phyloP scores from a whole-genome alignment of 805 yeast species.

The Brettanomyces sp. region DNA sequence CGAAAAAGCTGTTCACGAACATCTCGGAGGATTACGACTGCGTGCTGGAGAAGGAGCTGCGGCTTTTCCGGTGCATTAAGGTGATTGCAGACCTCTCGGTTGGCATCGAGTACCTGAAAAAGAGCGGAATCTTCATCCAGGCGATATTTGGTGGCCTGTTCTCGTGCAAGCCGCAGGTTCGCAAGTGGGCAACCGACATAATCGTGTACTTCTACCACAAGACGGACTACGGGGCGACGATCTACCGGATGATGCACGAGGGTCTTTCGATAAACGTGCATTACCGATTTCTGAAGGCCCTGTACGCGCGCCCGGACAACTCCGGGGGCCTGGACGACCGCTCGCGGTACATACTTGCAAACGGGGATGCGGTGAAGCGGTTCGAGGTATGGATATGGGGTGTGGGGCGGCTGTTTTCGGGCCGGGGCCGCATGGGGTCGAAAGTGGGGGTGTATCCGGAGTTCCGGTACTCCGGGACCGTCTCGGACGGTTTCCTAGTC shows the following conservation, averaged over 20 bases:
- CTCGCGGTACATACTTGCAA: conserved; percentile 17
- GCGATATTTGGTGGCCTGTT: conserved; percentile 72
- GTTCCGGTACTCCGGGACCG: conserved; percentile 42
- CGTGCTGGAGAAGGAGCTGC: conserved; percentile 57
- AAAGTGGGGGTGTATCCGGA: conserved; percentile 90
- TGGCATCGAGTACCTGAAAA: conserved; percentile 61
- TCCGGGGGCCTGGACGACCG: conserved; percentile 16
- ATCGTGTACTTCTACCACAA: conserved; percentile 41
- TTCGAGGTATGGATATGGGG: conserved; percentile 29
- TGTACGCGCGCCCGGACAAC: conserved; percentile 9
- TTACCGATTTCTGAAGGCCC: conserved; percentile 18
- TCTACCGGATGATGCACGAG: conserved; percentile 19
- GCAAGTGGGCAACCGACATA: conserved; percentile 79
- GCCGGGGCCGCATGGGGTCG: conserved; percentile 85
- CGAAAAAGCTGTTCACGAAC: conserved; percentile 18
- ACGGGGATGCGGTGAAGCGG: conserved; percentile 17
- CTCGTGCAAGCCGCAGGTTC: conserved; percentile 70
- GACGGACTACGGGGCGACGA: conserved; percentile 12
- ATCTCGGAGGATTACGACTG: conserved; percentile 23
- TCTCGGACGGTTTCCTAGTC: conserved; percentile 51
- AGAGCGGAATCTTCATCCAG: conserved; percentile 45
- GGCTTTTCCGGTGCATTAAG: conserved; percentile 72
- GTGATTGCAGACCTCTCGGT: conserved; percentile 62
- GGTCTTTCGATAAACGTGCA: conserved; percentile 27
- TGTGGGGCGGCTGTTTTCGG: conserved; percentile 28